Base-by-base conservation (phyloP, 2,329 filamentous ascomycete species). In the Metarhizium humberi region DNA sequence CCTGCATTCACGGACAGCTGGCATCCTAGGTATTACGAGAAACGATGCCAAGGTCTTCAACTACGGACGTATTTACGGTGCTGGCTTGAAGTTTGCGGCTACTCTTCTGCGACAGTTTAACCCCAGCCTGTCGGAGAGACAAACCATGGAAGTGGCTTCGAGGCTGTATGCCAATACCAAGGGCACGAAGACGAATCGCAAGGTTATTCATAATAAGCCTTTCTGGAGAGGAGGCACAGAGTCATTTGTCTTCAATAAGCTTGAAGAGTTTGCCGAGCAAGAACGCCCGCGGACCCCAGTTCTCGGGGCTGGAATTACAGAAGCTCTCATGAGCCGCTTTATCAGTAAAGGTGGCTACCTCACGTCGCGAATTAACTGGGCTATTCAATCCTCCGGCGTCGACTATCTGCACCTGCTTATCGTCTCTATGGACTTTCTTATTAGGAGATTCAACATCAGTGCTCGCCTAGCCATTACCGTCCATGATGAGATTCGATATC, bases 31-130 rank as follows among this genome's bases (percentile, higher is more conserved):
- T 6, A 99, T 99, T 58, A 95, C 90, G 2, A 82, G 94, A 58
- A 96, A 96, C 64, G 85, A 96, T 65, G 94, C 94, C 56, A 99
- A 99, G 68, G 84, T 99, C 1, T 99, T 99, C 78, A 99, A 99
- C 69, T 99, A 99, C 64, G 95, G 95, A 7, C 89, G 95, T 45
- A 99, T 99, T 51, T 99, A 99, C 66, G 95, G 94, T n/a, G 95
- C 94, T 4, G 95, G 94, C 0, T 75, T 97, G 52, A 95, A 91
- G 63, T 99, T 99, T 66, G 94, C 94, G 0, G 85, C 88, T 2
- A 95, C 90, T 10, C 77, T 99, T 2, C 80, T 99, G 2, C 84
- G 92, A 7, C 94, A 97, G 66, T 99, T 99, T 75, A 96, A 97
- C 64, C 91, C 92, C 2, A 78, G 74, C 20, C 75, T 99, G 38